Base-by-base conservation (phyloP, 176 grass and related monocot species). In the Avena atlantica region DNA sequence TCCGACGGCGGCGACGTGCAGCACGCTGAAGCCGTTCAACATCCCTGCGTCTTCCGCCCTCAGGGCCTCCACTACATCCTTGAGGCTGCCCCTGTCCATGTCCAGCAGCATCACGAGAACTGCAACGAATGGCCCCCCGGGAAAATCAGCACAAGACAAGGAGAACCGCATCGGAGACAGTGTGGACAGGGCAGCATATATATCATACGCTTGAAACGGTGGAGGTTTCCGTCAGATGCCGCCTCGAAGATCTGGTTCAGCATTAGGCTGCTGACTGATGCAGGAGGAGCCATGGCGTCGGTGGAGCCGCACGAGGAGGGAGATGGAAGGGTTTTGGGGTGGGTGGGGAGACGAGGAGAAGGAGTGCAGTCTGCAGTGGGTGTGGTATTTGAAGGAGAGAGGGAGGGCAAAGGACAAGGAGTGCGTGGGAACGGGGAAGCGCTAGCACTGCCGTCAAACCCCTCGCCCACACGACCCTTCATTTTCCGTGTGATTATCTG, bases 51-150 rank as follows among this genome's bases (percentile, higher is more conserved):
- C 17, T 44, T 53, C 27, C 60, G n/a, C 2, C 47, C 47, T 85
- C 48, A 3, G 47, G 17, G 45, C 20, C 44, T 85, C 72, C 12
- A 67, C 73, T 4, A 44, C 47, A 47, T 85, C 59, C 59, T 27
- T 77, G 27, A 65, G 83, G 25, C 83, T 12, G 2, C 83, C 83
- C 29, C 24, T 53, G 0, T 73, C 73, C 27, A 67, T 78, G 62
- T 77, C 83, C 17, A 85, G 73, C 47, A 20, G 36, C 67, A 44
- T 70, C 36, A 85, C 59, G 27, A 67, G 25, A 29, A 3, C 72
- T 78, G 47, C 73, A 52, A 31, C 7, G 11, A 12, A 25, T 12
- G 9, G 60, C 3, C 6, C 8, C 20, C 12, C 6, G 1, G 17
- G 17, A 42, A 70, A 4, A 65, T 70, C 17, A 70, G 67, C 17